These are phyloP conservation scores for Pelargonium nanum DNA, from an alignment of 345 rosid genomes.

Conservation along the genomic window DNA sequence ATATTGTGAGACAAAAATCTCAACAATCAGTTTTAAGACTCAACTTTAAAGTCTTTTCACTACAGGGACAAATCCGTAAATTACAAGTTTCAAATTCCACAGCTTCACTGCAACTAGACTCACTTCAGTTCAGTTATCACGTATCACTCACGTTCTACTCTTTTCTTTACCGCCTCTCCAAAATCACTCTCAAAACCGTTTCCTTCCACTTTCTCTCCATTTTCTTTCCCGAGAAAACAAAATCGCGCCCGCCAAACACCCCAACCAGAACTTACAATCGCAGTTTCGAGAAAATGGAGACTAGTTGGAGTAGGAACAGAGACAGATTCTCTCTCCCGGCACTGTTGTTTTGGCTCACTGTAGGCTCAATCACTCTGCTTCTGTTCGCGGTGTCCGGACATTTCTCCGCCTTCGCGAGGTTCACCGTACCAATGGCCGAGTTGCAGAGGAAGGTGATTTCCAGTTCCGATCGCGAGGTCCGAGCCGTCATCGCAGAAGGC, in stretches of 20 bases:
- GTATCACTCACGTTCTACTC: neutral
- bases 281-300: neutral
- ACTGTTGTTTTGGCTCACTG: neutral
- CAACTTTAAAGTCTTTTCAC: neutral
- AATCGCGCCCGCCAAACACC: neutral
- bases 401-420: neutral
- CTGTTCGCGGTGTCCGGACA: neutral
- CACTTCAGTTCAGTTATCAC: neutral
- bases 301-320: neutral
- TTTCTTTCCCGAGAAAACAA: neutral
- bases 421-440: neutral
- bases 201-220: neutral
- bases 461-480: neutral
- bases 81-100: neutral
- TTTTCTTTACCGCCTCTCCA: neutral
- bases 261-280: neutral
- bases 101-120: neutral
- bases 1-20: too few species aligned
- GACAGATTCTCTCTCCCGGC: neutral
- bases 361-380: neutral
- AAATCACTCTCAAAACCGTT: neutral
- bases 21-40: too few species aligned
- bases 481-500: neutral
- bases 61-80: neutral
- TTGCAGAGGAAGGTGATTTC: neutral